Conservation (phyloP, 1,139 yeast genomes). For the Kluyveromyces marxianus region DNA sequence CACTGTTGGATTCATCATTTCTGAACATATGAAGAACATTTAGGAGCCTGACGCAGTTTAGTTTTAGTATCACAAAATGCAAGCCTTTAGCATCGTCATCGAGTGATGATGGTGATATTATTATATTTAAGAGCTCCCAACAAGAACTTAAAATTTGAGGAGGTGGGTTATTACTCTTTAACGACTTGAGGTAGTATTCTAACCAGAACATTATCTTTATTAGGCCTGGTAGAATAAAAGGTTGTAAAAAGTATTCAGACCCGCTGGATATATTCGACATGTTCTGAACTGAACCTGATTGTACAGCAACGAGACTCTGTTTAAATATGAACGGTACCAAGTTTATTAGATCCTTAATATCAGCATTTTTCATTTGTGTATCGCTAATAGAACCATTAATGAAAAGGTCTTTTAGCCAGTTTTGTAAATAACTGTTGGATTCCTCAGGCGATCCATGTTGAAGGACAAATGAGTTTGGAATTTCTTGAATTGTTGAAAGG, state of each 20-base stretch:
- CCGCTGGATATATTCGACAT: conserved; percentile 39
- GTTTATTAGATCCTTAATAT: conserved; percentile 59
- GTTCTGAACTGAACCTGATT: conserved; percentile 43
- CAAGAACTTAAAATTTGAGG: conserved; percentile 19
- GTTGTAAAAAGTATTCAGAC: conserved; percentile 57
- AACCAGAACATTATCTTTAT: conserved; percentile 28
- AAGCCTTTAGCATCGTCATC: conserved; percentile 27
- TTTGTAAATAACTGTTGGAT: conserved; percentile 43
- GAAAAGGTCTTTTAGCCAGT: conserved; percentile 77
- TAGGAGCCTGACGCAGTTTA: conserved; percentile 23
- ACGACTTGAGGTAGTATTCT: conserved; percentile 21
- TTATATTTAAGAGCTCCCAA: conserved; percentile 19
- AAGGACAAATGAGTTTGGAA: conserved; percentile 19
- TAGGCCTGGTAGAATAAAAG: conserved; percentile 35
- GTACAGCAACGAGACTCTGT: conserved; percentile 61
- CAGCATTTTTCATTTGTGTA: conserved; percentile 60
- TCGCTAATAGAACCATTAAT: conserved; percentile 86
- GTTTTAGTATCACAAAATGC: conserved; percentile 23
- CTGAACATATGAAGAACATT: conserved; percentile 22
- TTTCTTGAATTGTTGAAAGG: conserved; percentile 19
- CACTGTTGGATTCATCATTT: conserved; percentile 14
- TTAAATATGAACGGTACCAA: conserved; percentile 68
- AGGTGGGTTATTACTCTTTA: conserved; percentile 15
- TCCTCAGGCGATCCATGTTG: conserved; percentile 9
- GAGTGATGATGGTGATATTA: conserved; percentile 23